Percentiles rank a stretch among this genome's conserved stretches.
Evolutionary conservation across 331 rosid genomes (phyloP).

Genomic region (Quercus tomentella): DNA sequence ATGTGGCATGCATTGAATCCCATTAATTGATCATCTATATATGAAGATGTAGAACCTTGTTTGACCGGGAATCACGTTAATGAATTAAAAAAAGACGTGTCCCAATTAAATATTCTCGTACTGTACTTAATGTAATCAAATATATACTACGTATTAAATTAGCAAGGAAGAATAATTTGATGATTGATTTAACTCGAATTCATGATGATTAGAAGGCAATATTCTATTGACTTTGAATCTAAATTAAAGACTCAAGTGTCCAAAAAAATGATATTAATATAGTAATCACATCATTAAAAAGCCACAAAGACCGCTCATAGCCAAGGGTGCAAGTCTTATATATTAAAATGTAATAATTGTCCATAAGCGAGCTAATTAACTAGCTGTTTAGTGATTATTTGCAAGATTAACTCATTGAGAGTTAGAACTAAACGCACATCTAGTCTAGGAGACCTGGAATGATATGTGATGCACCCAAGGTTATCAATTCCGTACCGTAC

Average conservation of each 20-base stretch:
- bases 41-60: not conserved
- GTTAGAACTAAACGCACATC: not conserved
- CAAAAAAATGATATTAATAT: too few relatives aligned
- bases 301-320: too few relatives aligned
- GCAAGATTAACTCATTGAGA: too few relatives aligned
- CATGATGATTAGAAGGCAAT: not conserved
- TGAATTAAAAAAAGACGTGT: not conserved
- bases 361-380: too few relatives aligned
- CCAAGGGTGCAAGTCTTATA: too few relatives aligned
- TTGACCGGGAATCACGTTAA: not conserved
- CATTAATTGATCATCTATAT: not conserved
- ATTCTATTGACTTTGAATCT: not conserved
- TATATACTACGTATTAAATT: not conserved
- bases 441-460: not conserved
- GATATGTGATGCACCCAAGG: not conserved
- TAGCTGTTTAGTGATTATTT: too few relatives aligned
- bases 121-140: not conserved
- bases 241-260: not conserved
- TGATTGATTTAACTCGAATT: not conserved
- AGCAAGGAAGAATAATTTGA: not conserved
- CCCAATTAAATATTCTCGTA: not conserved
- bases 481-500: too few relatives aligned
- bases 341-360: too few relatives aligned
- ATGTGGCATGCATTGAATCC: slow-evolving; percentile 32
- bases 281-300: too few relatives aligned